phyloP scores from a whole-genome alignment of 2,329 filamentous ascomycete species.

The Aspergillus ibericus region DNA sequence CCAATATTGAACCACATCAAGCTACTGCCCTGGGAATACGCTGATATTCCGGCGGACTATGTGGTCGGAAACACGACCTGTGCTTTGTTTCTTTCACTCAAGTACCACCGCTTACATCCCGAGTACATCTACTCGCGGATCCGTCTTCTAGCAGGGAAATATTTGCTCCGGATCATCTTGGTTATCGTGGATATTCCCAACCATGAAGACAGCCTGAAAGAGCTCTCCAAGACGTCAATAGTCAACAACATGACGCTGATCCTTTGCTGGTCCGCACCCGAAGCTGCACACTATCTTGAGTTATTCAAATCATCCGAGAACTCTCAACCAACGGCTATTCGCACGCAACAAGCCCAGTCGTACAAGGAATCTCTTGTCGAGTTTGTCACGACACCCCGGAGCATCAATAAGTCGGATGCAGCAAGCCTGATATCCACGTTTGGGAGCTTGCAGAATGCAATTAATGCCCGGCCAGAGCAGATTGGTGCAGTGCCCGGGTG shows the following conservation, averaged over 20 bases:
- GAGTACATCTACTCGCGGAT: slow-evolving; percentile 98
- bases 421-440: slow-evolving; percentile 88
- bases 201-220: slow-evolving; percentile 84
- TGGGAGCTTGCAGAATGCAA: slow-evolving; percentile 79
- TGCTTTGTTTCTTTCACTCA: slow-evolving; percentile 87
- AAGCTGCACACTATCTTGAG: slow-evolving; percentile 91
- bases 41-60: slow-evolving; percentile 94
- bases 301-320: slow-evolving; percentile 94
- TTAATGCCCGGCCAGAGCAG: slow-evolving; percentile 86
- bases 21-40: slow-evolving; percentile 90
- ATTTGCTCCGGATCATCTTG: slow-evolving; percentile 80
- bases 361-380: slow-evolving; percentile 88
- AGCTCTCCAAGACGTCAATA: slow-evolving; percentile 87
- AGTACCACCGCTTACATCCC: slow-evolving; percentile 95
- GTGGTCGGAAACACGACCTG: slow-evolving; percentile 84
- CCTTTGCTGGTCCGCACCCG: slow-evolving; percentile 89
- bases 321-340: slow-evolving; percentile 77
- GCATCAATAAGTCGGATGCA: slow-evolving; percentile 92
- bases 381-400: slow-evolving; percentile 85
- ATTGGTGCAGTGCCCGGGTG: slow-evolving; percentile 82
- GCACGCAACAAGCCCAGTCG: slow-evolving; percentile 76
- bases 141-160: slow-evolving; percentile 77
- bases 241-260: slow-evolving; percentile 92
- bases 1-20: slow-evolving; percentile 82
- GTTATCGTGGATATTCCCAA: slow-evolving; percentile 94